Base-by-base conservation (phyloP, 345 rosid genomes). In the Moricandia arvensis region DNA sequence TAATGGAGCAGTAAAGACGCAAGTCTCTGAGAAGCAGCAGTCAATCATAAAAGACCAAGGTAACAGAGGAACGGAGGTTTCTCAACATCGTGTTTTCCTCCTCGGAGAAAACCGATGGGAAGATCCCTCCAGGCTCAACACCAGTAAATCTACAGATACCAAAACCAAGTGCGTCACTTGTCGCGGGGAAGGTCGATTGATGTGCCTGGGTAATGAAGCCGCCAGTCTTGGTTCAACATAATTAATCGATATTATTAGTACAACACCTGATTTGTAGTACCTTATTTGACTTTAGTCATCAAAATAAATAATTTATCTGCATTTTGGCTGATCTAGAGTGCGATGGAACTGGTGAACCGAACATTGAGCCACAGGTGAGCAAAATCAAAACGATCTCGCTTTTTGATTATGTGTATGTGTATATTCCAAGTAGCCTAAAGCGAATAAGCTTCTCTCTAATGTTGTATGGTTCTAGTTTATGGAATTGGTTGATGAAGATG, bases 31-130 rank as follows among this genome's bases (percentile, higher is more conserved):
- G n/a, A n/a, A n/a, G n/a, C n/a, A n/a, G n/a, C n/a, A 86, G 80
- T 82, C 74, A 37, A 62, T 82, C 51, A 81, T 83, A 58, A 80
- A 83, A 71, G 85, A 87, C 72, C 83, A 76, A 55, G 85, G 77
- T 57, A 37, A 49, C 10, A 75, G 77, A 69, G 82, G 85, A 75
- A 68, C 53, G 18, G 85, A 83, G 58, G 82, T 41, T 51, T 77
- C 89, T 74, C 79, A 85, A 38, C 83, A 84, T 8, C 85, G 96
- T 51, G 96, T 94, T 55, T 94, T 87, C 75, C 96, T 94, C 60
- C 90, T 94, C 0, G 98, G 98, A 68, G 97, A 91, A 80, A 94
- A 94, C 69, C 81, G 97, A 1, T 91, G 98, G 98, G 98, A 94
- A 82, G 97, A 91, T 43, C 90, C 97, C 62, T 85, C 92, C 37